A percentile compares a stretch with the other conserved stretches of the same genome.
These are phyloP conservation scores for Pisolithus microcarpus DNA, from an alignment of 768 basidiomycete species.

Conservation along the genomic window DNA sequence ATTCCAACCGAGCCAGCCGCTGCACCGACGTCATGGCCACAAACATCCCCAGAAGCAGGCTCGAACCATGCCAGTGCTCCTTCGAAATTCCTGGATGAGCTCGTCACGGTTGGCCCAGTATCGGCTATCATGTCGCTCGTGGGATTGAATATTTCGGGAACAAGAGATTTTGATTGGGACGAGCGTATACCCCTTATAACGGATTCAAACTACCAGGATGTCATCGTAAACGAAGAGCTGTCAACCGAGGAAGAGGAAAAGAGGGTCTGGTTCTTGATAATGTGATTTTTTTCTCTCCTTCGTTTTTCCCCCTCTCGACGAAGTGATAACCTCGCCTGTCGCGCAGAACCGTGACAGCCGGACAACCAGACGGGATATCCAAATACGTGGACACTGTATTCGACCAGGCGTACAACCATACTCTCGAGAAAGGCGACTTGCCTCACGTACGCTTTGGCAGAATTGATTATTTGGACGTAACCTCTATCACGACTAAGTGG, in stretches of 20 bases:
- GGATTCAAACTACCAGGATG: conserved; percentile 69
- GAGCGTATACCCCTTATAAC: conserved; percentile 70
- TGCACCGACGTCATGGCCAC: conserved; percentile 15
- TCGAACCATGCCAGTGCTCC: conserved; percentile 13
- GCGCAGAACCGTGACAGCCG: conserved; percentile 49
- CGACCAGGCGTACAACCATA: conserved; percentile 65
- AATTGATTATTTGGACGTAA: conserved; percentile 84
- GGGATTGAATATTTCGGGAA: conserved; percentile 70
- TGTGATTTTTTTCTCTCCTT: conserved; percentile 54
- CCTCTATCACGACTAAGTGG: conserved; percentile 81
- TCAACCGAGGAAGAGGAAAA: conserved; percentile 56
- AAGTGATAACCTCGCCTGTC: background rate
- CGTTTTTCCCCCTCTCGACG: background rate
- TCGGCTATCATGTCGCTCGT: conserved; percentile 44
- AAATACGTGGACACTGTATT: conserved; percentile 66
- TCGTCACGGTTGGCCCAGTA: conserved; percentile 50
- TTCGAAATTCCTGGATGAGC: conserved; percentile 21
- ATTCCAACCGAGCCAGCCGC: conserved; percentile 22
- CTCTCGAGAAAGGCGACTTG: conserved; percentile 51
- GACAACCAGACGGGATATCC: conserved; percentile 58
- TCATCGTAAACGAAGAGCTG: conserved; percentile 65
- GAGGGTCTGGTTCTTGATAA: conserved; percentile 69
- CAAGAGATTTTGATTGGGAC: conserved; percentile 49
- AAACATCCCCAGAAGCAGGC: conserved; percentile 14
- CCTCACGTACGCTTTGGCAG: conserved; percentile 75